These are phyloP conservation scores for Arthroderma sp. DNA, from an alignment of 2,329 filamentous ascomycete species.

Conservation along the genomic window DNA sequence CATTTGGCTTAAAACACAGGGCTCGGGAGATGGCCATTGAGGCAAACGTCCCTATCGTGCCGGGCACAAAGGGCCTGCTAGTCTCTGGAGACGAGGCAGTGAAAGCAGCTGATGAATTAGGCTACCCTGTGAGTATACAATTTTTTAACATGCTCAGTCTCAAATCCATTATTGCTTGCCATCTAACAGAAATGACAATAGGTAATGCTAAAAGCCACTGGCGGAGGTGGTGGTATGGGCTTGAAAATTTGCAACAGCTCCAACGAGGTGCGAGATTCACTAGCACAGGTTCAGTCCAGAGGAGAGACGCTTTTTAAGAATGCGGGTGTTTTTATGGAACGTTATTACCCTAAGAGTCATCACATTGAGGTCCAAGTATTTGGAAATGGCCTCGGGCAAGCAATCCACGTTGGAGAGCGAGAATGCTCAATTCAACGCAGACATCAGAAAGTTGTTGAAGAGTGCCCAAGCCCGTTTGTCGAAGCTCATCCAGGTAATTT, in stretches of 20 bases:
- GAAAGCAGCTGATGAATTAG: conserved; percentile 30
- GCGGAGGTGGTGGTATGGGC: conserved; percentile 72
- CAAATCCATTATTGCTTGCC: background rate
- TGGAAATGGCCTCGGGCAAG: conserved; percentile 65
- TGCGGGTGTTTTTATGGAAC: conserved; percentile 72
- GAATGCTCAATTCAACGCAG: conserved; percentile 79
- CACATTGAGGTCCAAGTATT: conserved; percentile 90
- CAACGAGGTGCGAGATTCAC: conserved; percentile 56
- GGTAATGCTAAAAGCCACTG: conserved; percentile 67
- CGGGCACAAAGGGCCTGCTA: conserved; percentile 39
- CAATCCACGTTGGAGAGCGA: conserved; percentile 71
- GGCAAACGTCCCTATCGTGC: conserved; percentile 43
- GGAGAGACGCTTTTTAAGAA: conserved; percentile 71
- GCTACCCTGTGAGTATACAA: conserved; percentile 31
- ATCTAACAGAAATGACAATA: background rate
- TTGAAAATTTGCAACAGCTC: conserved; percentile 60
- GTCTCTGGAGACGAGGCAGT: conserved; percentile 36
- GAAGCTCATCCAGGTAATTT: conserved; percentile 29
- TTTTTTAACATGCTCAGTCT: background rate
- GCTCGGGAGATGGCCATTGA: conserved; percentile 41
- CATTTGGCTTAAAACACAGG: conserved; percentile 47
- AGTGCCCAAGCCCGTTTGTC: conserved; percentile 65
- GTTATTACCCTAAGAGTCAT: conserved; percentile 63
- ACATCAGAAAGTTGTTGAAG: conserved; percentile 85
- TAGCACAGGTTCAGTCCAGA: conserved; percentile 60